Conservation (phyloP, 2,329 filamentous ascomycete species). For the Tricladium varicosporioides region DNA sequence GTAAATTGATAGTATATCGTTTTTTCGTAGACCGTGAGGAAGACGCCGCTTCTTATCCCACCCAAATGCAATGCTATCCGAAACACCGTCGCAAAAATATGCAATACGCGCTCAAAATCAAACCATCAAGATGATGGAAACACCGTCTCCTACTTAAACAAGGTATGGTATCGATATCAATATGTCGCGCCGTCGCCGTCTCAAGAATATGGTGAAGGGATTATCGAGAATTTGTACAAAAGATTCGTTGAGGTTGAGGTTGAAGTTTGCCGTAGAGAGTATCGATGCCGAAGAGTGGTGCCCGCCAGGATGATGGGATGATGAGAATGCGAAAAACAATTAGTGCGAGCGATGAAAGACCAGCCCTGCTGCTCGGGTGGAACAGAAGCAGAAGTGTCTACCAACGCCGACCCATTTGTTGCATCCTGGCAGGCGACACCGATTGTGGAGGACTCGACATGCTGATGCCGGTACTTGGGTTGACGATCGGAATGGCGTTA, state of each 20-base stretch:
- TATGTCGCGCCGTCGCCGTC: conserved; percentile 30
- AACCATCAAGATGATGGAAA: conserved; percentile 27
- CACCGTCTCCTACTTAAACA: conserved; percentile 32
- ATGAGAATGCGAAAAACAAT: conserved; percentile 32
- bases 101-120: conserved; percentile 36
- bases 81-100: conserved; percentile 35
- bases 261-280: conserved; percentile 27
- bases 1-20: conserved; percentile 31
- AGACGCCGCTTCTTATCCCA: conserved; percentile 35
- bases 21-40: conserved; percentile 32
- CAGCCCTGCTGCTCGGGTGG: conserved; percentile 20
- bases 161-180: conserved; percentile 34
- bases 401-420: conserved; percentile 36
- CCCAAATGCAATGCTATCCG: conserved; percentile 33
- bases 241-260: conserved; percentile 32
- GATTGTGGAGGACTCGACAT: conserved; percentile 85
- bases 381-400: conserved; percentile 28
- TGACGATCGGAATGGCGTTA: conserved; percentile 97
- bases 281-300: conserved; percentile 32
- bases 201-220: conserved; percentile 32
- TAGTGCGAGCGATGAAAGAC: conserved; percentile 27
- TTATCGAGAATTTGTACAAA: conserved; percentile 34
- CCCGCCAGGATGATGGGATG: conserved; percentile 30
- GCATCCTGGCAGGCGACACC: conserved; percentile 61
- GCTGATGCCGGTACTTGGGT: conserved; percentile 84